These are phyloP conservation scores for Carex littledalei DNA, from an alignment of 176 grass and related monocot genomes.

Conservation along the genomic window DNA sequence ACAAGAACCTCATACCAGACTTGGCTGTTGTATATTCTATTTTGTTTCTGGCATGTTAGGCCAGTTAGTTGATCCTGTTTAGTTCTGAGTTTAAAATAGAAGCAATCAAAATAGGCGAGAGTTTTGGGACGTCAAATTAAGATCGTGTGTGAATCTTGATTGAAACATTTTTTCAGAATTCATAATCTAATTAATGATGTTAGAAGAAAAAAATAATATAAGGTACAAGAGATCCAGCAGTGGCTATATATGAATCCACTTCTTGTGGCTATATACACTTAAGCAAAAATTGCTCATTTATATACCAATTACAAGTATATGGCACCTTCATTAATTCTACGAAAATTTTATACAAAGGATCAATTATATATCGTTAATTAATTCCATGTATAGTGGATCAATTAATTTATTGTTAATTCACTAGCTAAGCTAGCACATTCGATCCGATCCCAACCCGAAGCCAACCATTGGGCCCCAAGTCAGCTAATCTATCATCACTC, in stretches of 20 bases:
- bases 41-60: too few species aligned
- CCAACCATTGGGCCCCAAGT: conserved; percentile 49
- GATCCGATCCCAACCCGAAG: conserved; percentile 76
- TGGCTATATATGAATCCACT: not conserved
- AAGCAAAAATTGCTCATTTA: conserved; percentile 15
- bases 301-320: conserved; percentile 2
- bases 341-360: conserved; percentile 21
- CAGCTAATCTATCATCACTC: conserved; percentile 50
- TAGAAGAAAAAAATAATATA: too few species aligned
- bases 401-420: not conserved
- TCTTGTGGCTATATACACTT: not conserved
- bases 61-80: too few species aligned
- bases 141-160: too few species aligned
- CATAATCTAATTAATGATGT: too few species aligned
- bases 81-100: too few species aligned
- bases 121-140: too few species aligned
- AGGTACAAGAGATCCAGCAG: not conserved
- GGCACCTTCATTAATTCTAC: not conserved
- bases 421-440: conserved; percentile 24
- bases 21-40: too few species aligned
- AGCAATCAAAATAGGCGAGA: too few species aligned
- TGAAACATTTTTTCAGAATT: too few species aligned
- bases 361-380: conserved; percentile 5
- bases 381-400: not conserved
- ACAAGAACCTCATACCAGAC: too few species aligned